Evolutionary conservation across 1,284 basidiomycete genomes (phyloP).

Genomic region (Cryptococcus depauperatus): DNA sequence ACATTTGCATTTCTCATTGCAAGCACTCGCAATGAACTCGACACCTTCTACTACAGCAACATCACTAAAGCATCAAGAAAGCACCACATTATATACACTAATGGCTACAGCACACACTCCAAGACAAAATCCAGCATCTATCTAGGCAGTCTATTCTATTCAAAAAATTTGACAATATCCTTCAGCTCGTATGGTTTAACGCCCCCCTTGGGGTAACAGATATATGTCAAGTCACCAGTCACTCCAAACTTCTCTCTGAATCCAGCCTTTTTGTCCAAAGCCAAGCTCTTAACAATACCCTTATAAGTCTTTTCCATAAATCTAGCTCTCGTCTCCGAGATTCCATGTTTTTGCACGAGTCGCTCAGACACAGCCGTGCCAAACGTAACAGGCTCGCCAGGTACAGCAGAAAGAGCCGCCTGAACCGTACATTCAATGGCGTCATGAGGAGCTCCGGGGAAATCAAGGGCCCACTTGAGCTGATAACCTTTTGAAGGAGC

Average conservation of each 20-base stretch:
- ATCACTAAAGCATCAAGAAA: no score
- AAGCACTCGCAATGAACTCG: constrained; percentile 22
- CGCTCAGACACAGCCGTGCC: constrained; percentile 47
- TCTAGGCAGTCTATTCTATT: no score
- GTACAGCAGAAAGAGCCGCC: constrained; percentile 49
- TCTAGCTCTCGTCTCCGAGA: constrained; percentile 44
- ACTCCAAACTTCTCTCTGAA: constrained; percentile 45
- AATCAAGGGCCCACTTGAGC: constrained; percentile 56
- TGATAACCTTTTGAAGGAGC: constrained; percentile 51
- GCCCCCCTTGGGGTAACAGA: constrained; percentile 28
- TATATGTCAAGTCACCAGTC: constrained; percentile 22
- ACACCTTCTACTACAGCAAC: no score
- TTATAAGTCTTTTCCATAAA: constrained; percentile 50
- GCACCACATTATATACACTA: no score
- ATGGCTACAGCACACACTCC: no score
- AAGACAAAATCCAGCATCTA: no score
- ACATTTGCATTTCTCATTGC: no score
- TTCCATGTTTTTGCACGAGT: constrained; percentile 44
- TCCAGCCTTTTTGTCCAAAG: constrained; percentile 48
- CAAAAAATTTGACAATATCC: constrained; percentile 24
- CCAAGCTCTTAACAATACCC: constrained; percentile 47
- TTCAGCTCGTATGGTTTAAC: constrained; percentile 13
- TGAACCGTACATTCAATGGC: constrained; percentile 50
- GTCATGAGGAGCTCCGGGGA: constrained; percentile 52
- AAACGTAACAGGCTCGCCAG: constrained; percentile 45